phyloP scores from a whole-genome alignment of 257 asterid genomes.

The Rubia yunnanensis region DNA sequence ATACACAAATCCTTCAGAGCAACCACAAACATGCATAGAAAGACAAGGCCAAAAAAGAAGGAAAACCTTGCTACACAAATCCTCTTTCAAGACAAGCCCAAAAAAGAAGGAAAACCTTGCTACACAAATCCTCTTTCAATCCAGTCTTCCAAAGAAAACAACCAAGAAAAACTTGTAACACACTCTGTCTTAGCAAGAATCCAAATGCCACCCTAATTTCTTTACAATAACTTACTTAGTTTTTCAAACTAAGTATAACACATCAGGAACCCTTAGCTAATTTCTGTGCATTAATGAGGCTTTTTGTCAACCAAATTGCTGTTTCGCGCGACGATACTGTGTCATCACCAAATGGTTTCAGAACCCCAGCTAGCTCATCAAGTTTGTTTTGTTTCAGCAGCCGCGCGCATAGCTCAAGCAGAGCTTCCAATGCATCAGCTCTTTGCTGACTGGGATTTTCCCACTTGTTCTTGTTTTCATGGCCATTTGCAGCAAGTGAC shows the following conservation, averaged over 20 bases:
- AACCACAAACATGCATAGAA: too few species aligned
- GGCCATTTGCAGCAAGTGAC: conserved; percentile 23
- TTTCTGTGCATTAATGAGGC: conserved; percentile 63
- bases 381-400: conserved; percentile 80
- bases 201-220: background rate
- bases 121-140: background rate
- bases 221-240: conserved; percentile 3
- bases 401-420: conserved; percentile 78
- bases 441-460: conserved; percentile 45
- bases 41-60: background rate
- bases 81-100: background rate
- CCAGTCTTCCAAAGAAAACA: conserved; percentile 7
- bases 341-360: conserved; percentile 84
- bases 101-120: background rate
- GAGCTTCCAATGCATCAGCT: conserved; percentile 86
- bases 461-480: conserved; percentile 27
- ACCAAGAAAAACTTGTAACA: background rate
- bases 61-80: too few species aligned
- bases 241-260: conserved; percentile 2
- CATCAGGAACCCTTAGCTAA: conserved; percentile 38
- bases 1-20: too few species aligned
- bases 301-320: conserved; percentile 89
- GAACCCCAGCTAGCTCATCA: conserved; percentile 81
- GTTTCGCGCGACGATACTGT: conserved; percentile 84
- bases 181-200: conserved; percentile 9